Evolutionary conservation across 2,329 filamentous ascomycete species (phyloP).

Genomic region (Falciphora oryzae): DNA sequence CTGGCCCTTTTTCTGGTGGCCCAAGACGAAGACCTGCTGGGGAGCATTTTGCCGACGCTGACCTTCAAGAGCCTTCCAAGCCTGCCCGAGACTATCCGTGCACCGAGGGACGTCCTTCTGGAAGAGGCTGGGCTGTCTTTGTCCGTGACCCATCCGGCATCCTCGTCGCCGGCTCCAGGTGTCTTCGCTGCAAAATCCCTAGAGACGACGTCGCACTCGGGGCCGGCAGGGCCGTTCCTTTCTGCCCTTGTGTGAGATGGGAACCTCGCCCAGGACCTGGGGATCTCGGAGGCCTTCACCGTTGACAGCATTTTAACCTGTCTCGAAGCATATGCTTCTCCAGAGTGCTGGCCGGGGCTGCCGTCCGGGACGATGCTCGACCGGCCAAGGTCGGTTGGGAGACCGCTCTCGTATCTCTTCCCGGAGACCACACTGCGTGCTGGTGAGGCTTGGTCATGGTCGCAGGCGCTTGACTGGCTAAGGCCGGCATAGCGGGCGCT

Average conservation of each 20-base stretch:
- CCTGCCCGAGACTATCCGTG: neutral
- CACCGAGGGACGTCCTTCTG: neutral
- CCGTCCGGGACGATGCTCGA: neutral
- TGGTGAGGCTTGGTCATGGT: neutral
- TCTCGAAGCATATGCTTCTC: constrained; percentile 6
- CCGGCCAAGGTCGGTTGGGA: neutral
- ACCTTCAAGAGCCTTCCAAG: constrained; percentile 1
- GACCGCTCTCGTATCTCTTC: neutral
- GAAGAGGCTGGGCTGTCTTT: constrained; percentile 4
- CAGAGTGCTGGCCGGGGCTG: neutral
- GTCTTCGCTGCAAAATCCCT: constrained; percentile 25
- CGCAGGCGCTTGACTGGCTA: neutral
- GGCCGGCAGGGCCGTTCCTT: constrained; percentile 20
- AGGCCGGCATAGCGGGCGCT: neutral
- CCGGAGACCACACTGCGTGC: neutral
- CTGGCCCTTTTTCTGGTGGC: neutral
- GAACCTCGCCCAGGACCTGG: constrained; percentile 29
- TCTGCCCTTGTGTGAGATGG: constrained; percentile 25
- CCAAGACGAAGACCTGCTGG: constrained; percentile 10
- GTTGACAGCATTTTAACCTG: neutral
- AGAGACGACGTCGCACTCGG: constrained; percentile 20
- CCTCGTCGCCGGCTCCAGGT: constrained; percentile 15
- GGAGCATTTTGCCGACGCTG: constrained; percentile 21
- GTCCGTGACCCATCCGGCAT: constrained; percentile 22
- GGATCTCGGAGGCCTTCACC: constrained; percentile 12